These are phyloP conservation scores for Fusarium sp. DNA, from an alignment of 2,329 filamentous ascomycete species.

Conservation along the genomic window DNA sequence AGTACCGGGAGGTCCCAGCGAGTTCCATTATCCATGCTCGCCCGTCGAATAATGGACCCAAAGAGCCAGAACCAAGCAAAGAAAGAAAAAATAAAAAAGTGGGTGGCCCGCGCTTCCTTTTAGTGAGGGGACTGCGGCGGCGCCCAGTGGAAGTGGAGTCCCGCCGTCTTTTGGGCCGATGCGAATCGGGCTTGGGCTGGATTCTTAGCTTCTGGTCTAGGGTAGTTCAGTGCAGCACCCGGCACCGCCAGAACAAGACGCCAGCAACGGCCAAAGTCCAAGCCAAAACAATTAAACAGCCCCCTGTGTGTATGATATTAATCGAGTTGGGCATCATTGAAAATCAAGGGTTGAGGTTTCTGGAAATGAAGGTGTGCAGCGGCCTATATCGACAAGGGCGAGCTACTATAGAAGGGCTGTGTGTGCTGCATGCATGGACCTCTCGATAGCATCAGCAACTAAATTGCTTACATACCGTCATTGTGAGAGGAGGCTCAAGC, in stretches of 20 bases:
- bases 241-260: slow-evolving; percentile 18
- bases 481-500: slow-evolving; percentile 10
- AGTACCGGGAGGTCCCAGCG: slow-evolving; percentile 6
- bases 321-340: slow-evolving; percentile 15
- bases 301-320: slow-evolving; percentile 24
- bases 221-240: slow-evolving; percentile 22
- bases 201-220: slow-evolving; percentile 24
- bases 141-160: slow-evolving; percentile 1
- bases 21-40: neutral
- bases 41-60: neutral
- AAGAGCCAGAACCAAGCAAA: neutral
- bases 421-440: neutral
- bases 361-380: slow-evolving; percentile 11
- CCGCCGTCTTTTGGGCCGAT: neutral
- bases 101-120: slow-evolving; percentile 7
- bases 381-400: neutral
- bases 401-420: neutral
- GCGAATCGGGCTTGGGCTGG: slow-evolving; percentile 4
- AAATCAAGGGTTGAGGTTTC: neutral
- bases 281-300: slow-evolving; percentile 27
- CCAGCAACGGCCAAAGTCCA: slow-evolving; percentile 10
- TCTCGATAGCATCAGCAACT: neutral
- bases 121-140: slow-evolving; percentile 1
- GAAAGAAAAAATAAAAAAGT: neutral
- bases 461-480: neutral